Conservation (phyloP, 139 green algal genomes). For the Spirogloea muscicola region DNA sequence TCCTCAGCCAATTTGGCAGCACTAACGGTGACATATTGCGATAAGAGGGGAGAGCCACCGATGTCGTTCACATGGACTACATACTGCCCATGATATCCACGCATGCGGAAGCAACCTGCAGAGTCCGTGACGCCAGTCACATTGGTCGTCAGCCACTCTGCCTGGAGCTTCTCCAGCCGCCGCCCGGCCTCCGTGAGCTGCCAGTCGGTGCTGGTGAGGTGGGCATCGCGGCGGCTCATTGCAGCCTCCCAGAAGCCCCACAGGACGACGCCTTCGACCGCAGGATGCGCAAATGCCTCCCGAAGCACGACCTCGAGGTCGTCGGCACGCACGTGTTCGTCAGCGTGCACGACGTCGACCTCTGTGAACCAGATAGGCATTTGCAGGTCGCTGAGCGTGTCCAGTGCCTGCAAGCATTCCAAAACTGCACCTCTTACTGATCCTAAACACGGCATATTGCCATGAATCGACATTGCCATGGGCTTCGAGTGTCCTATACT, state of each 20-base stretch:
- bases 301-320: slow-evolving; percentile 39
- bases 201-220: slow-evolving; percentile 28
- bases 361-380: slow-evolving; percentile 43
- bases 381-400: neutral
- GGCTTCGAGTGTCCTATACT: too few species aligned
- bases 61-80: slow-evolving; percentile 15
- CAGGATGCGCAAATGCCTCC: slow-evolving; percentile 36
- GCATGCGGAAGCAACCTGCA: slow-evolving; percentile 4
- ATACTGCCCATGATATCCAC: slow-evolving; percentile 29
- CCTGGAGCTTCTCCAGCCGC: slow-evolving; percentile 10
- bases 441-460: too few species aligned
- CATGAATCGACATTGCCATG: too few species aligned
- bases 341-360: slow-evolving; percentile 13
- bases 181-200: slow-evolving; percentile 22
- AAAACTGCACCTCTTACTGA: too few species aligned
- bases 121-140: slow-evolving; percentile 9
- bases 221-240: slow-evolving; percentile 17
- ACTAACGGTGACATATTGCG: too few species aligned
- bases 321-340: slow-evolving; percentile 31
- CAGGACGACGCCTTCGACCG: slow-evolving; percentile 38
- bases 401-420: neutral
- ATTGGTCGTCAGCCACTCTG: slow-evolving; percentile 31
- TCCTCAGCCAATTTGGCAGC: too few species aligned
- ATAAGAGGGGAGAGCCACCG: too few species aligned
- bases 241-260: slow-evolving; percentile 44